Percentiles rank a stretch among this genome's conserved stretches.
Evolutionary conservation across 148 eudicot genomes (phyloP).

Genomic region (Fagopyrum tataricum): DNA sequence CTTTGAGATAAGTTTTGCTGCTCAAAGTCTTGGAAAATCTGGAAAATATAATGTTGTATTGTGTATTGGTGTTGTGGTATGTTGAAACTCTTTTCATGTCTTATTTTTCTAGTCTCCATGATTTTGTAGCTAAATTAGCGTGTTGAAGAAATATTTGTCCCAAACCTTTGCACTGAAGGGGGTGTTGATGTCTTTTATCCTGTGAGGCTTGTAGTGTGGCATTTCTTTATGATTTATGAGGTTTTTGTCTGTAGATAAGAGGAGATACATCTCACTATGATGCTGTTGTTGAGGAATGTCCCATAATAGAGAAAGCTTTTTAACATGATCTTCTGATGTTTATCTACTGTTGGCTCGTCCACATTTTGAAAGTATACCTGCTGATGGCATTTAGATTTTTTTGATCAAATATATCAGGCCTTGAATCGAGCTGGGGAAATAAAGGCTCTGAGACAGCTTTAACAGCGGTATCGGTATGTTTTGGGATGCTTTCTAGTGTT

Average conservation of each 20-base stretch:
- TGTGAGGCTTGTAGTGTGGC: background rate
- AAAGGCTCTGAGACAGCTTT: constrained; percentile 95
- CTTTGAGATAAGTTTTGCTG: constrained; percentile 87
- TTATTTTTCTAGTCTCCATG: background rate
- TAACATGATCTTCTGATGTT: background rate
- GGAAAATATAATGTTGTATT: constrained; percentile 74
- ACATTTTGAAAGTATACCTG: background rate
- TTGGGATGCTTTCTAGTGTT: constrained; percentile 9
- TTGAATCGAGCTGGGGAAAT: constrained; percentile 96
- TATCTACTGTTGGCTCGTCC: background rate
- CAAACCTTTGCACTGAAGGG: background rate
- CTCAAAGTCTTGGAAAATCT: constrained; percentile 88
- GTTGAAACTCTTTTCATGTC: constrained; percentile 18
- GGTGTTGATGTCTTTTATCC: background rate
- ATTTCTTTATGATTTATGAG: background rate
- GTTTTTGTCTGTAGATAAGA: constrained; percentile 44
- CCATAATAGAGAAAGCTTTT: no score
- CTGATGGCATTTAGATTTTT: no score
- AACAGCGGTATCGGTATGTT: constrained; percentile 94
- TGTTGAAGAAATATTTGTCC: background rate
- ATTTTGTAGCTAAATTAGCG: background rate
- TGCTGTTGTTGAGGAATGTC: no score
- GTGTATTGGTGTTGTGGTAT: constrained; percentile 98
- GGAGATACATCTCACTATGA: constrained; percentile 97
- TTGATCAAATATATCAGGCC: constrained; percentile 53